These are phyloP conservation scores for Suaeda aralocaspica DNA, from an alignment of 148 eudicot genomes.

Conservation along the genomic window DNA sequence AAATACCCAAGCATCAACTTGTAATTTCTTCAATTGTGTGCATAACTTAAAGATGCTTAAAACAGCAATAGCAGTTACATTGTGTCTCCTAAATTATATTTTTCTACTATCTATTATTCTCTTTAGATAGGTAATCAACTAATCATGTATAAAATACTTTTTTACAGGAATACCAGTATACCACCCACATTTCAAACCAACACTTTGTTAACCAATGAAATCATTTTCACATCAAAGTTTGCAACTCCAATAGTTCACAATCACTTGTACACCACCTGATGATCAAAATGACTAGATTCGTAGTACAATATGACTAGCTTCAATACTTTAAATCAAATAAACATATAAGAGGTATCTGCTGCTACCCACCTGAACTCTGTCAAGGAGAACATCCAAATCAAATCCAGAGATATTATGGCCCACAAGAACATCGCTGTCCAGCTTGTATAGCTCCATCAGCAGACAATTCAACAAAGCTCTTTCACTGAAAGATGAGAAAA, in stretches of 20 bases:
- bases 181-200: too few species aligned
- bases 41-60: background rate
- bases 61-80: background rate
- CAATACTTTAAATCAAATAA: background rate
- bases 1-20: background rate
- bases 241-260: background rate
- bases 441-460: slow-evolving; percentile 80
- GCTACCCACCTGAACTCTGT: slow-evolving; percentile 75
- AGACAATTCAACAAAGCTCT: slow-evolving; percentile 80
- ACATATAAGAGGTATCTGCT: background rate
- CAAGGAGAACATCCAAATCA: slow-evolving; percentile 90
- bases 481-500: slow-evolving; percentile 53
- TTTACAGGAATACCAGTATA: too few species aligned
- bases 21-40: background rate
- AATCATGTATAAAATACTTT: too few species aligned
- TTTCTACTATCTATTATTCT: background rate
- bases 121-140: background rate
- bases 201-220: too few species aligned
- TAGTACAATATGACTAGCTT: background rate
- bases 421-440: slow-evolving; percentile 90
- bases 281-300: background rate
- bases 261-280: background rate
- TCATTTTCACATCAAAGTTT: background rate
- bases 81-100: background rate
- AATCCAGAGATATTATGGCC: slow-evolving; percentile 99